Percentiles rank a stretch among this genome's conserved stretches.
These are phyloP conservation scores for Immersiella caudata DNA, from an alignment of 495 filamentous ascomycete species.

Conservation along the genomic window DNA sequence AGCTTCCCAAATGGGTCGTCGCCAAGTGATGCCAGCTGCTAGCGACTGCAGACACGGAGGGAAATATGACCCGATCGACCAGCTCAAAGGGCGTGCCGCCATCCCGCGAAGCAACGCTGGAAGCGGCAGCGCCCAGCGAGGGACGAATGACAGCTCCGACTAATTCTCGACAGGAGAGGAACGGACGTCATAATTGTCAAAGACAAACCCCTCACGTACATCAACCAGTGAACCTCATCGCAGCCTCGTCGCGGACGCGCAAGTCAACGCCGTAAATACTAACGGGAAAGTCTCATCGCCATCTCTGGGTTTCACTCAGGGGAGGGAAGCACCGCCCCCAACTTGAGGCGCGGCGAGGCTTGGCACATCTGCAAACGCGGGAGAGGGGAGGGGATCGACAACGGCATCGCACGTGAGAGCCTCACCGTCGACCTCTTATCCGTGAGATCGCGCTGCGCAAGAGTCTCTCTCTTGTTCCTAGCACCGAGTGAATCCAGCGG, in stretches of 20 bases:
- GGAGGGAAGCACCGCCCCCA: background rate
- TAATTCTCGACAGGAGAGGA: background rate
- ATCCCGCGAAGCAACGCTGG: background rate
- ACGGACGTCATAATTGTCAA: background rate
- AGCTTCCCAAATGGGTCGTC: background rate
- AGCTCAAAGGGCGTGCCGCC: background rate
- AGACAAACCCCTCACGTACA: background rate
- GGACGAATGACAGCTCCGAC: background rate
- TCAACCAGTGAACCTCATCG: background rate
- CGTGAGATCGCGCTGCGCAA: background rate
- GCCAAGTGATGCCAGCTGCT: background rate
- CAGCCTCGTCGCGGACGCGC: background rate
- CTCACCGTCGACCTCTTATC: background rate
- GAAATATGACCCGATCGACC: constrained; percentile 31
- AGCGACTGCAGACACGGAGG: constrained; percentile 30
- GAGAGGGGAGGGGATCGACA: constrained; percentile 2
- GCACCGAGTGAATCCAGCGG: background rate
- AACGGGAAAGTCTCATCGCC: background rate
- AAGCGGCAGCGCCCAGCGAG: background rate
- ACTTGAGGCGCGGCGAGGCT: background rate
- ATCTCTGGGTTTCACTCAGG: background rate
- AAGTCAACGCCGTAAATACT: background rate
- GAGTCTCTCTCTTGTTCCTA: background rate
- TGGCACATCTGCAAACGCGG: background rate
- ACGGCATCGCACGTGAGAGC: constrained; percentile 1